Base-by-base conservation (phyloP, 805 yeast species). In the Pachysolen tannophilus region DNA sequence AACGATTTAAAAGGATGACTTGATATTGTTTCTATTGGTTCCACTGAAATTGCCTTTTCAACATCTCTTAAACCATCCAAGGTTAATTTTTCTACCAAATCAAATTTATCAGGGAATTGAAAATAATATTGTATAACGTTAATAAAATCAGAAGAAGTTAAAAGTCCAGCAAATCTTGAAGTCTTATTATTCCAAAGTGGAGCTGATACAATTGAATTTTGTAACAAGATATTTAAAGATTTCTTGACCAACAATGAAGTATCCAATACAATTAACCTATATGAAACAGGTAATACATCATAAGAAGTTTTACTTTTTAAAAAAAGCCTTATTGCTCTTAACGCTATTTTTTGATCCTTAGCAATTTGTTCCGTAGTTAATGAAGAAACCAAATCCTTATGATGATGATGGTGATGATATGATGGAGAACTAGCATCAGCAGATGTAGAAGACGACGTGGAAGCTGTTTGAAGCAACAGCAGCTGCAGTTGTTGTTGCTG, bases 201-300 rank as follows among this genome's bases (percentile, higher is more conserved):
- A 4, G 97, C 97, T 36, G 94, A 81, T 21, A 92, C 97, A 50
- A 92, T 86, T 53, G 85, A 84, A 57, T 92, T 92, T 54, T 92
- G 97, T 34, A 92, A 65, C 41, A 92, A 61, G 20, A 94, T 88
- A 44, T 86, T 87, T 50, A 92, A 67, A 4, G 96, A 83, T 54
- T 90, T 86, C 59, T 90, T 88, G 26, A 92, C 94, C 38, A 86
- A 63, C 32, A 92, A 64, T 5, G 95, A 76, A 2, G 97, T 88
- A 55, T 92, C 99, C 48, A 92, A 74, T 31, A 92, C 97, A 37
- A 92, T 82, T 49, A 92, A 69, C 47, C 97, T 69, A 56, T 90
- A 92, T 15, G 94, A 81, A 24, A 92, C 97, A 2, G 99, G 98
- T 28, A 92, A 67, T 16, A 92, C 98, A 51, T 92, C 99, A 56